Evolutionary conservation across 2,329 filamentous ascomycete genomes (phyloP), one percentile per base, ranked within the genome.

Genomic region (Pseudogymnoascus sp.): DNA sequence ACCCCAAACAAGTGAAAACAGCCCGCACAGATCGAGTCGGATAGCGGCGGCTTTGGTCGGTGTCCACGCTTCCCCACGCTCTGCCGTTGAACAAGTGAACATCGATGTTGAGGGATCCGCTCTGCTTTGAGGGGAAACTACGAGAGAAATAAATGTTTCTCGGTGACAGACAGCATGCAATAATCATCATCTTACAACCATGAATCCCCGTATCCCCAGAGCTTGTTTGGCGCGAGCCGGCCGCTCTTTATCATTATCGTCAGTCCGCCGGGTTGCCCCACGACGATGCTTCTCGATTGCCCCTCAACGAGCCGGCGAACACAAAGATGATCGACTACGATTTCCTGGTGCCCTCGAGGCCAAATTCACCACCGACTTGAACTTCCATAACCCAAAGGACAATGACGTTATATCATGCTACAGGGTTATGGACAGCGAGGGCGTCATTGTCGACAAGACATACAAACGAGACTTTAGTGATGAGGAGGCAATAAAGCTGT

Each of bases 331-430:
- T 81, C n/a, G 21, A 15, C 44, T 72, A 9, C 67, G 69, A 10
- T 99, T 99, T 68, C 94, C 94, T 0, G 94, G 94, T n/a, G 94
- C 94, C 0, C 80, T 97, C 59, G 93, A 97, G 74, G 96, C 91
- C 73, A 90, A 90, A 65, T 99, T 99, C 75, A 96, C 90, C 4
- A 87, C 84, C 66, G 79, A 81, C 0, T 86, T 97, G 74, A 79
- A 82, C 40, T 97, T 96, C 74, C 84, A 90, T 61, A 83, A 84
- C 58, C 89, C 92, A 0, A 82, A 86, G 40, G 83, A 86, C 60
- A 83, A 87, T 68, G 79, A 85, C 35, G 87, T 92, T 4, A 88
- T 99, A 71, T 85, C 92, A 26, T 97, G 94, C 4, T 99, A 95
- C 78, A 88, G 94, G 58, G 86, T 93, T 26, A 87, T 99, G 71